Conservation (phyloP, 169 alveolate species). For the Plasmodium vivax region DNA sequence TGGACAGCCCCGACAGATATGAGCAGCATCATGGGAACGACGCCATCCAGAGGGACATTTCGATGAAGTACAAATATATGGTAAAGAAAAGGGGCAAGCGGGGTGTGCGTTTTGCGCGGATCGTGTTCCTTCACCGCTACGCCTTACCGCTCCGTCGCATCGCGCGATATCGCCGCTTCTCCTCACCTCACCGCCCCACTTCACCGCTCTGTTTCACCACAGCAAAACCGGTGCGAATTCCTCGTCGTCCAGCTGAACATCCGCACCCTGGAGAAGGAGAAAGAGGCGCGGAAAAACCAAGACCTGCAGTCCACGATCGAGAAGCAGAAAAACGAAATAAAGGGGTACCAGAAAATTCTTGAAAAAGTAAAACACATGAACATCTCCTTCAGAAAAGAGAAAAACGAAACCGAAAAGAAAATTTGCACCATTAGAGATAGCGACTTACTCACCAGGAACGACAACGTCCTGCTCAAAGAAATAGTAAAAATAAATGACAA, state of each 20-base stretch:
- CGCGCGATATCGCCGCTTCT: neutral
- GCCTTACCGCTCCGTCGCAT: neutral
- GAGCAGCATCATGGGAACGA: neutral
- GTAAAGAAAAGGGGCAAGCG: neutral
- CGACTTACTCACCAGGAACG: conserved; percentile 26
- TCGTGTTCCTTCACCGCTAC: neutral
- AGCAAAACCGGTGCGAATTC: conserved; percentile 35
- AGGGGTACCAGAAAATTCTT: conserved; percentile 50
- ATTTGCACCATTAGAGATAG: conserved; percentile 14
- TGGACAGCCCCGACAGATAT: neutral
- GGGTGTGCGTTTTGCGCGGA: neutral
- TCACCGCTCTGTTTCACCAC: neutral
- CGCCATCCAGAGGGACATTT: conserved; percentile 9
- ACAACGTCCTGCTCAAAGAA: conserved; percentile 29
- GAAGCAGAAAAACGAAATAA: conserved; percentile 58
- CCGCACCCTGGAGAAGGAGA: conserved; percentile 30
- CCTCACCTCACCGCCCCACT: neutral
- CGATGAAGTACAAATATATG: conserved; percentile 36
- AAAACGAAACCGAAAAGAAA: conserved; percentile 49
- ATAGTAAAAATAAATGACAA: conserved; percentile 42
- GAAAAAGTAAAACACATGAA: conserved; percentile 42
- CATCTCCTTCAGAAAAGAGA: conserved; percentile 18
- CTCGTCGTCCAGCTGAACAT: conserved; percentile 13
- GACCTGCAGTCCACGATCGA: conserved; percentile 13
- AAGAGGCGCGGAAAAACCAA: conserved; percentile 24